phyloP scores from a whole-genome alignment of 352 stramenopile species.

The Globisporangium barbulae region DNA sequence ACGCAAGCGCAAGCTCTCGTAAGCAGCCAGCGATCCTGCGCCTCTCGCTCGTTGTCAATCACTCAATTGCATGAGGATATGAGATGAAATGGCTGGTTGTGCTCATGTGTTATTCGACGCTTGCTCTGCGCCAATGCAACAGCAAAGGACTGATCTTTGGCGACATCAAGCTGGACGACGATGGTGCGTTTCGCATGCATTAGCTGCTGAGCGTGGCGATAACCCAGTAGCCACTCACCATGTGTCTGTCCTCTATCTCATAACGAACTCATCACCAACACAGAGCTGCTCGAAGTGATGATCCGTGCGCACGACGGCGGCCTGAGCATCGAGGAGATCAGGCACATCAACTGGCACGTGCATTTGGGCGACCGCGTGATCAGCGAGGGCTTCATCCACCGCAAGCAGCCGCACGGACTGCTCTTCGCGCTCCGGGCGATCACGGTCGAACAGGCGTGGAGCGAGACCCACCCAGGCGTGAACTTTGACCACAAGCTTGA shows the following conservation, averaged over 20 bases:
- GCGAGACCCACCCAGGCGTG: slow-evolving; percentile 35
- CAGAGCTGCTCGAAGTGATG: slow-evolving; percentile 81
- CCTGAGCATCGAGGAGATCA: slow-evolving; percentile 59
- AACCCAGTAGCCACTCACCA: not conserved
- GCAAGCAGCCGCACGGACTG: slow-evolving; percentile 42
- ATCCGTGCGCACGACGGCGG: slow-evolving; percentile 57
- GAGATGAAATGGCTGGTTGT: not conserved
- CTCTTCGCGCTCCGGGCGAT: slow-evolving; percentile 54
- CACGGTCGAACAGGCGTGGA: slow-evolving; percentile 59
- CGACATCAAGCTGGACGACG: slow-evolving; percentile 68
- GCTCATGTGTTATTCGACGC: slow-evolving; percentile 6
- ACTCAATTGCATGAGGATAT: not conserved
- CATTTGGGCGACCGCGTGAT: slow-evolving; percentile 68
- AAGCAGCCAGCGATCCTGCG: slow-evolving; percentile 11
- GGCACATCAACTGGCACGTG: slow-evolving; percentile 77
- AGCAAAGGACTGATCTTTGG: slow-evolving; percentile 84
- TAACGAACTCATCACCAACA: not conserved
- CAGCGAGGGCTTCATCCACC: slow-evolving; percentile 34
- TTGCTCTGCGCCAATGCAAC: not conserved
- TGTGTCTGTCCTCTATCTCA: not conserved
- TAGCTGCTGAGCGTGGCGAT: not conserved
- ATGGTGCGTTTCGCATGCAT: slow-evolving; percentile 26
- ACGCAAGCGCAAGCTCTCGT: slow-evolving; percentile 84
- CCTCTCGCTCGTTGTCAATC: not conserved
- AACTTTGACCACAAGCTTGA: slow-evolving; percentile 53